Evolutionary conservation across 176 grass and related monocot species (phyloP).

Genomic region (Zea mays): DNA sequence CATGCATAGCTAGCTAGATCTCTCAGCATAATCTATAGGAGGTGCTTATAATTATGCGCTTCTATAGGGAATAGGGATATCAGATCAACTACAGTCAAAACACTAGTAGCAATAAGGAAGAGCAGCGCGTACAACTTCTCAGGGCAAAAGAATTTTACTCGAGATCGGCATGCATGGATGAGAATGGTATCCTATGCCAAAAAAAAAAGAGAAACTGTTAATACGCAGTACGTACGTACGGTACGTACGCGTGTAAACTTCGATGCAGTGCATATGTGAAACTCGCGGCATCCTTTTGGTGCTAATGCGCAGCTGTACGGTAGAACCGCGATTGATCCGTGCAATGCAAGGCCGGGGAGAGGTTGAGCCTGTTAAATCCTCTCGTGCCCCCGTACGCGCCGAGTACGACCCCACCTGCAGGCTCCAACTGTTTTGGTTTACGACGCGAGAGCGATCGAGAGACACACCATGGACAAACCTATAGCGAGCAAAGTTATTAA

Average conservation of each 20-base stretch:
- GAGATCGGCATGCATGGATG: not conserved
- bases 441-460: not conserved
- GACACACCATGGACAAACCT: not conserved
- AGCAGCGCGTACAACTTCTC: not conserved
- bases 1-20: slow-evolving; percentile 30
- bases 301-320: not conserved
- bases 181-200: too few relatives aligned
- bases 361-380: slow-evolving; percentile 27
- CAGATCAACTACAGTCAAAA: not conserved
- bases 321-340: not conserved
- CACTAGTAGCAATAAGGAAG: too few relatives aligned
- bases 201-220: too few relatives aligned
- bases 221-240: too few relatives aligned
- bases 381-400: not conserved
- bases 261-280: too few relatives aligned
- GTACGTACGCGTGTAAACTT: not conserved
- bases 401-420: not conserved
- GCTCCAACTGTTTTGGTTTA: slow-evolving; percentile 10
- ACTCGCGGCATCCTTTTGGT: not conserved
- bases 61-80: not conserved
- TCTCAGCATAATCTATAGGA: not conserved
- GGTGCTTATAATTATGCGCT: not conserved
- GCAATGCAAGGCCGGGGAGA: not conserved
- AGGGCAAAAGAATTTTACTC: too few relatives aligned
- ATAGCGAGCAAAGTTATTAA: not conserved